Conservation (phyloP, 2,329 filamentous ascomycete genomes). For the Colletotrichum chrysophilum region DNA sequence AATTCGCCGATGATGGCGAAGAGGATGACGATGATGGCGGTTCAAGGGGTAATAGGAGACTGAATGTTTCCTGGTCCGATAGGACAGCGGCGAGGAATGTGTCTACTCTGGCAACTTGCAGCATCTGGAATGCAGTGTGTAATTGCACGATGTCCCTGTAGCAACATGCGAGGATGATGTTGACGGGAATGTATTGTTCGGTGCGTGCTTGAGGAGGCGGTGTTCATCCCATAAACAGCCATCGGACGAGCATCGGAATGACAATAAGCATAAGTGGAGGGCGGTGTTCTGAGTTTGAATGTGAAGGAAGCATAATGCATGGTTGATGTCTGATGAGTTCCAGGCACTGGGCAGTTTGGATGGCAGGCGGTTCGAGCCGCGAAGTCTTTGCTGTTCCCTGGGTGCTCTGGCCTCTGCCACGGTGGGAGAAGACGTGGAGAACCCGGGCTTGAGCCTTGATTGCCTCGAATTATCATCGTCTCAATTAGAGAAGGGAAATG, state of each 20-base stretch:
- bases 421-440: neutral
- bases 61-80: neutral
- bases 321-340: neutral
- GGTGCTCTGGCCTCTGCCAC: neutral
- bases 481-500: constrained; percentile 3
- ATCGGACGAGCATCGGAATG: neutral
- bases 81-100: neutral
- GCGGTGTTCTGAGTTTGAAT: neutral
- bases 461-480: neutral
- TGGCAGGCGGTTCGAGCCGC: constrained; percentile 17
- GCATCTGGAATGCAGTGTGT: neutral
- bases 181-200: neutral
- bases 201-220: neutral
- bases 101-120: neutral
- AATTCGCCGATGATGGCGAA: neutral
- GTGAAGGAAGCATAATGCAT: neutral
- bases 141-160: neutral
- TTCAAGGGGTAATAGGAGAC: neutral
- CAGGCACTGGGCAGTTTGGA: neutral
- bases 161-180: neutral
- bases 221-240: neutral
- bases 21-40: neutral
- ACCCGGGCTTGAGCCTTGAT: neutral
- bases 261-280: neutral
- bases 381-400: neutral